Percentiles rank a stretch among this genome's conserved stretches.
Conservation (phyloP, 2,329 filamentous ascomycete species). For the Aureobasidium lini region DNA sequence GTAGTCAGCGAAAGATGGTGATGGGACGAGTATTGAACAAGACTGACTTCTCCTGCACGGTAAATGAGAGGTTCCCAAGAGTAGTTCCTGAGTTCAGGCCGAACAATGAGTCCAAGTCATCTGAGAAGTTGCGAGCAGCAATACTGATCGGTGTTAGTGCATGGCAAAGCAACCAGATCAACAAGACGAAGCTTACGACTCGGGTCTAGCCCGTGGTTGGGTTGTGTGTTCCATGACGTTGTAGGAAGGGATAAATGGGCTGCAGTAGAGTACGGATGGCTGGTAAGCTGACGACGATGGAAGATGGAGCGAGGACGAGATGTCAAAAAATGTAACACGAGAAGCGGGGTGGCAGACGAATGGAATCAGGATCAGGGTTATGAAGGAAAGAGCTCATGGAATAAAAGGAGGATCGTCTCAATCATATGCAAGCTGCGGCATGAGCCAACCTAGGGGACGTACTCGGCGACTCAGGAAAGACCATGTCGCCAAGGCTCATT, state of each 20-base stretch:
- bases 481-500: neutral
- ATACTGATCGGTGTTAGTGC: constrained; percentile 49
- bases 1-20: constrained; percentile 1
- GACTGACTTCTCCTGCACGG: constrained; percentile 73
- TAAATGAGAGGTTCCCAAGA: constrained; percentile 62
- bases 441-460: neutral
- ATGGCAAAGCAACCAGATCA: neutral
- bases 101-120: constrained; percentile 82
- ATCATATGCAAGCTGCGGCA: constrained; percentile 9
- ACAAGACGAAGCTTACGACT: constrained; percentile 19
- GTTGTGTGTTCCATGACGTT: constrained; percentile 8
- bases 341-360: neutral
- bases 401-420: constrained; percentile 11
- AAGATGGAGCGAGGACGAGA: neutral
- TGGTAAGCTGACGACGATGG: neutral
- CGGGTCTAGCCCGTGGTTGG: constrained; percentile 17
- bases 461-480: neutral
- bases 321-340: neutral
- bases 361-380: neutral
- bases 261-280: neutral
- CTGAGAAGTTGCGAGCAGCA: constrained; percentile 78
- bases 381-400: neutral
- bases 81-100: constrained; percentile 70
- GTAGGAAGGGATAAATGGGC: neutral
- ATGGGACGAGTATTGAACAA: neutral